Evolutionary conservation across 2,329 filamentous ascomycete genomes (phyloP).

Genomic region (Colletotrichum sp.): DNA sequence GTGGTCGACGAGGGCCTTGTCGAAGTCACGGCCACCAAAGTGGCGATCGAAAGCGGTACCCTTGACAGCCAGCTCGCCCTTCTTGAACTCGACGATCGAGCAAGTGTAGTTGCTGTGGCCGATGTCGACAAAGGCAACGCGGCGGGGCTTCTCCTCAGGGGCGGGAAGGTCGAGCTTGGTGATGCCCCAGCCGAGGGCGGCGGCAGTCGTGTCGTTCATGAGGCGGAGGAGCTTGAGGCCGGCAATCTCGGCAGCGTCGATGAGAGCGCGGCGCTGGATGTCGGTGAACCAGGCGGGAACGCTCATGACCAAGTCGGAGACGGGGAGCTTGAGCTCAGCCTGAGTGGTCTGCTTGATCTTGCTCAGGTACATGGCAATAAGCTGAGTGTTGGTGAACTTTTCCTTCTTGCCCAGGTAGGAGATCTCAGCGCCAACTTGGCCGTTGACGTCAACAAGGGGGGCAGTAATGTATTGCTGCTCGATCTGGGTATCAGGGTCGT

Average conservation of each 20-base stretch:
- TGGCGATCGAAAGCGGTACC: slow-evolving; percentile 91
- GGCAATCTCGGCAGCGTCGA: slow-evolving; percentile 92
- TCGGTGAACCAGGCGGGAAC: slow-evolving; percentile 98
- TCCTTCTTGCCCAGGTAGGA: slow-evolving; percentile 94
- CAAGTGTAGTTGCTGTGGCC: slow-evolving; percentile 96
- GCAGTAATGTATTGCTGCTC: slow-evolving; percentile 93
- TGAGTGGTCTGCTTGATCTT: slow-evolving; percentile 91
- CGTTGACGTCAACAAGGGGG: slow-evolving; percentile 85
- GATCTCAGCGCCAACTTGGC: slow-evolving; percentile 94
- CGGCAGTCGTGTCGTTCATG: slow-evolving; percentile 98
- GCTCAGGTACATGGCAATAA: slow-evolving; percentile 93
- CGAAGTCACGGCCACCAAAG: slow-evolving; percentile 97
- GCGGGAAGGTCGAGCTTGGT: slow-evolving; percentile 93
- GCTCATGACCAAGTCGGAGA: slow-evolving; percentile 92
- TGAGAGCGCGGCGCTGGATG: slow-evolving; percentile 83
- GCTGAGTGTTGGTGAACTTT: slow-evolving; percentile 91
- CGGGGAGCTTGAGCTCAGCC: slow-evolving; percentile 86
- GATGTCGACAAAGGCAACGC: slow-evolving; percentile 92
- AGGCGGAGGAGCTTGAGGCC: slow-evolving; percentile 91
- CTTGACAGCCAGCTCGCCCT: slow-evolving; percentile 95
- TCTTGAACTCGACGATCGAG: slow-evolving; percentile 94
- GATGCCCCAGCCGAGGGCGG: slow-evolving; percentile 95
- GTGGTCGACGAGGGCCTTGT: slow-evolving; percentile 93
- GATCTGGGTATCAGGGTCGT: slow-evolving; percentile 89
- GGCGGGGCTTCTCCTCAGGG: slow-evolving; percentile 88